These are phyloP conservation scores for Xylaria hypoxylon DNA, from an alignment of 2,329 filamentous ascomycete genomes.

Conservation along the genomic window DNA sequence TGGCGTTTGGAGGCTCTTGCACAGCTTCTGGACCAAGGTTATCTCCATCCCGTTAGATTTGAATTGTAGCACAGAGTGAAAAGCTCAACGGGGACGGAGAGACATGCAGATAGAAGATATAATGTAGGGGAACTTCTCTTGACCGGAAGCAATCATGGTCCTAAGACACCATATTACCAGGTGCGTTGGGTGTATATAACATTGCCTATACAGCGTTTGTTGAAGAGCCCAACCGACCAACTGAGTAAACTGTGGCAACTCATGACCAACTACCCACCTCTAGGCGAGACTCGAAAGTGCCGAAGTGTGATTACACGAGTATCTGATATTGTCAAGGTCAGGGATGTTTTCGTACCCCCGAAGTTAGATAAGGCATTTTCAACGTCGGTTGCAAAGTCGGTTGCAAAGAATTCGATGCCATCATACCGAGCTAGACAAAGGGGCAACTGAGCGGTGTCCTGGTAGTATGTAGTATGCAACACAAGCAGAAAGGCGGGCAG, in stretches of 20 bases:
- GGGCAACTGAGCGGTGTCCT: slow-evolving; percentile 39
- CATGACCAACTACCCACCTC: slow-evolving; percentile 3
- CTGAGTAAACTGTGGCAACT: slow-evolving; percentile 3
- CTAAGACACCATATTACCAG: slow-evolving; percentile 39
- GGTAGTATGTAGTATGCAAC: slow-evolving; percentile 42
- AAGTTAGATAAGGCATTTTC: slow-evolving; percentile 30
- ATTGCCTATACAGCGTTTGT: slow-evolving; percentile 43
- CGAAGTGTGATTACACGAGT: slow-evolving; percentile 34
- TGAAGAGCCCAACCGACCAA: slow-evolving; percentile 23
- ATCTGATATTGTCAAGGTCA: slow-evolving; percentile 16
- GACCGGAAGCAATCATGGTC: slow-evolving; percentile 42
- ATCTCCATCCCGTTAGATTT: slow-evolving; percentile 37
- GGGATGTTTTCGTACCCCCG: slow-evolving; percentile 24
- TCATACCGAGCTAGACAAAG: slow-evolving; percentile 39
- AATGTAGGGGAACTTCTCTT: slow-evolving; percentile 25
- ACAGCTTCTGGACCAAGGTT: slow-evolving; percentile 43
- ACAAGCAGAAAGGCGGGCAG: slow-evolving; percentile 37
- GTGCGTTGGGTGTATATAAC: slow-evolving; percentile 36
- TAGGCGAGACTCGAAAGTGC: slow-evolving; percentile 28
- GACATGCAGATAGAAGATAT: slow-evolving; percentile 42
- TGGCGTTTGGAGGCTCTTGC: slow-evolving; percentile 43
- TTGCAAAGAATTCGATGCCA: slow-evolving; percentile 31
- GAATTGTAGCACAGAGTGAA: slow-evolving; percentile 37
- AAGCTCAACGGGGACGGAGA: slow-evolving; percentile 35
- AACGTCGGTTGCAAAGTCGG: slow-evolving; percentile 7